Evolutionary conservation across 306 rosid genomes (phyloP), one percentile per base, ranked within the genome.

Genomic region (Quercus engelmannii): DNA sequence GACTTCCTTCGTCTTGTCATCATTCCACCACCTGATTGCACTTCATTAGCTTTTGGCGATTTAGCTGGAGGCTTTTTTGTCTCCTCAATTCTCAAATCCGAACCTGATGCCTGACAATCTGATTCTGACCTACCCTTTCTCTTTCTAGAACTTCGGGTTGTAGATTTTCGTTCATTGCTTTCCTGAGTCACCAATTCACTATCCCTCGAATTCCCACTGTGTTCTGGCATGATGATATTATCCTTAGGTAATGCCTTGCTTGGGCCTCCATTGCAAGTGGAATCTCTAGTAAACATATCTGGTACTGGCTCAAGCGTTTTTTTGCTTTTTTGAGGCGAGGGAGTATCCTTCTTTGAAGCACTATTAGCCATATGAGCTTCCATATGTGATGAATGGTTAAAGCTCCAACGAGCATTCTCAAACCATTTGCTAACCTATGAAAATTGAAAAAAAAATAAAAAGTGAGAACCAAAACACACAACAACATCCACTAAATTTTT

Each of bases 381-480:
- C 82, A 21, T 72, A 15, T 26, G 64, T 2, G 89, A 49, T 69
- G 94, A 55, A 82, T 89, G 85, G 33, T 87, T 94, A 15, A 76
- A 79, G 85, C 90, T 87, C 96, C 96, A 93, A 11, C 98, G 94
- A 61, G 85, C 61, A 56, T 96, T 96, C 80, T 81, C 97, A 82
- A 96, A 96, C 98, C 98, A 96, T 89, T 91, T 96, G 88, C 85
- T 79, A 76, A 96, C 98, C 99, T 96, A 86, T 55, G 69, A 7
- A 55, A 28, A 72, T 71, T 63, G 23, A 52, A 62, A 25, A 51
- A 51, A 21, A 3, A 56, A 62, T 7, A 55, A 69, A 62, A 15
- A 30, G 21, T 58, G 6, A 14, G 56, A 23, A 46, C 19, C 23
- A 54, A 17, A 19, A 28, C 21, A 73, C 30, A 58, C 3, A 71